Conservation (phyloP, 805 yeast genomes). For the Candida cerambycidarum region DNA sequence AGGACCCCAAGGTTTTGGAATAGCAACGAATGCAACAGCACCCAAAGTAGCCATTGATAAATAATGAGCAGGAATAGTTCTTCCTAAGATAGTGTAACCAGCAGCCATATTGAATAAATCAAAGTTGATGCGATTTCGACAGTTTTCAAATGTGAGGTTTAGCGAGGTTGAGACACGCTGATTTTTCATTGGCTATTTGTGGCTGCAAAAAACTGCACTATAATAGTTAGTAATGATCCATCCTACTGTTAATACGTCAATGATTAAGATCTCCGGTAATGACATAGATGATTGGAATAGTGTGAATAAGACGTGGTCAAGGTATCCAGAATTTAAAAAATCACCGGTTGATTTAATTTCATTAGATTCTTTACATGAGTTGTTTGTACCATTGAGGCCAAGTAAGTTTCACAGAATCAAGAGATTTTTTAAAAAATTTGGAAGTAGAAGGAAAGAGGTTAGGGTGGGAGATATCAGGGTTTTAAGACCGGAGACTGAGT, state of each 20-base stretch:
- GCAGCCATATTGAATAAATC: constrained; percentile 58
- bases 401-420: background rate
- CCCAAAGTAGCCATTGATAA: constrained; percentile 82
- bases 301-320: background rate
- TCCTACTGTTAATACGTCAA: background rate
- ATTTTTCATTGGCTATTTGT: constrained; percentile 13
- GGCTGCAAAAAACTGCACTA: constrained; percentile 15
- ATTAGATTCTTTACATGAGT: background rate
- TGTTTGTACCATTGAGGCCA: constrained; percentile 2
- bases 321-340: constrained; percentile 1
- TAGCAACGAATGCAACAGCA: constrained; percentile 57
- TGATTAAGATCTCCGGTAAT: background rate
- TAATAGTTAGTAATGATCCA: background rate
- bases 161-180: constrained; percentile 4
- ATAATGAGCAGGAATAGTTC: constrained; percentile 76
- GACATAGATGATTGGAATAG: background rate
- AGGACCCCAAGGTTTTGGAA: constrained; percentile 75
- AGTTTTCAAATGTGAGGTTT: background rate
- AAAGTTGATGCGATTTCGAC: background rate
- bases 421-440: background rate
- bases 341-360: constrained; percentile 6
- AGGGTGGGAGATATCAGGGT: background rate
- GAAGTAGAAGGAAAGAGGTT: background rate
- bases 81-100: constrained; percentile 83
- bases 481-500: background rate